A percentile compares a stretch with the other conserved stretches of the same genome.
Conservation (phyloP, 257 asterid genomes). For the Gardenia jasminoides region DNA sequence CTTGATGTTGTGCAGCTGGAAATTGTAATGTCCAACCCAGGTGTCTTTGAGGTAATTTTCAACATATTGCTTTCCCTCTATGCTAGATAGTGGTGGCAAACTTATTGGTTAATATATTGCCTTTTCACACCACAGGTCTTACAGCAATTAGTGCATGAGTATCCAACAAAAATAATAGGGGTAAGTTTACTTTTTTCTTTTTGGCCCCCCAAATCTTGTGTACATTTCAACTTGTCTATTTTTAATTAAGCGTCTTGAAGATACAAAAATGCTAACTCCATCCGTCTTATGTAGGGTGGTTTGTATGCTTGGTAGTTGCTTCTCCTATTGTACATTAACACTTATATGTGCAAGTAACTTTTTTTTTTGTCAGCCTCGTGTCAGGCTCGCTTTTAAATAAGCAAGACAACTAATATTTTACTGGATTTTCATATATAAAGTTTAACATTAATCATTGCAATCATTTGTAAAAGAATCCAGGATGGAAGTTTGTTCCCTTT, state of each 20-base stretch:
- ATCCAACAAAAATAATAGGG: conserved; percentile 65
- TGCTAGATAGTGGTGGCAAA: conserved; percentile 4
- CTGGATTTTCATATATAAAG: no score
- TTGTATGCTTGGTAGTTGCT: background rate
- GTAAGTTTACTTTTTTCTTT: conserved; percentile 37
- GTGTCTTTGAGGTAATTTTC: conserved; percentile 64
- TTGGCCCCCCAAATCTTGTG: background rate
- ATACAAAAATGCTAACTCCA: background rate
- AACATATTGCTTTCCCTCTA: conserved; percentile 1
- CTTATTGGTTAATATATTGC: background rate
- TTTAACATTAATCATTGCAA: no score
- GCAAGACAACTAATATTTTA: no score
- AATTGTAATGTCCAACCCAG: conserved; percentile 69
- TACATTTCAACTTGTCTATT: background rate
- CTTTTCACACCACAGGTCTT: conserved; percentile 43
- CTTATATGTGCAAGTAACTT: no score
- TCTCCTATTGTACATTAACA: no score
- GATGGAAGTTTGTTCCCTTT: no score
- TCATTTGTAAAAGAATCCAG: no score
- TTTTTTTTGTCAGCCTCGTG: no score
- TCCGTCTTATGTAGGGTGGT: background rate
- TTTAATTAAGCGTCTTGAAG: background rate
- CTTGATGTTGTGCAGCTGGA: conserved; percentile 56
- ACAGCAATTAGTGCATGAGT: conserved; percentile 48
- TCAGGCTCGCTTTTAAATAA: no score